Percentiles rank a stretch among this genome's conserved stretches.
Conservation (phyloP, 768 basidiomycete genomes). For the Gymnopilus dilepis region DNA sequence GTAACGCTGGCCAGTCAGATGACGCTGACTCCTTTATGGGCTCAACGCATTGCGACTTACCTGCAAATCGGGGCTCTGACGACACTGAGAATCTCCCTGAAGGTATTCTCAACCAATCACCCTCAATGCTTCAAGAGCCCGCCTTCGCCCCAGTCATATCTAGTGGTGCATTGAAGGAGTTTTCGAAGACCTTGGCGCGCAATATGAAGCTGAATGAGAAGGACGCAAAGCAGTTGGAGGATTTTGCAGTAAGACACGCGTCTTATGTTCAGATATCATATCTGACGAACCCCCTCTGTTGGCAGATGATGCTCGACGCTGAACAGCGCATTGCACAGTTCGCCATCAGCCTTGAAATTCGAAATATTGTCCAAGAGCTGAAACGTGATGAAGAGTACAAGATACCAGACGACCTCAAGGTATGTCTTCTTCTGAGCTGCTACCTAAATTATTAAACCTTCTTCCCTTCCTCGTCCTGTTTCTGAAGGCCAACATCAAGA, state of each 20-base stretch:
- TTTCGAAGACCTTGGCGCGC: not conserved
- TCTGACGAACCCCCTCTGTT: not conserved
- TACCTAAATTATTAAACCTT: no score
- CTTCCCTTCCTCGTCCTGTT: not conserved
- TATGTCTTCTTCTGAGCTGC: not conserved
- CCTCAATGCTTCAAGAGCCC: not conserved
- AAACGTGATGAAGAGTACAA: not conserved
- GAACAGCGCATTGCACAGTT: not conserved
- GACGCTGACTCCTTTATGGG: no score
- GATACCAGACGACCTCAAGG: not conserved
- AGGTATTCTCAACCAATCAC: no score
- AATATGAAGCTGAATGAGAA: not conserved
- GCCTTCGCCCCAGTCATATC: not conserved
- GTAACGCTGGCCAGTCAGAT: no score
- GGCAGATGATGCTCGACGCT: not conserved
- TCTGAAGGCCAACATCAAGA: not conserved
- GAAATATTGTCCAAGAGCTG: not conserved
- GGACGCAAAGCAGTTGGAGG: not conserved
- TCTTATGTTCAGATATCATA: not conserved
- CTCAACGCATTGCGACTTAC: no score
- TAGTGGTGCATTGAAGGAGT: not conserved
- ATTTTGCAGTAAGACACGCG: not conserved
- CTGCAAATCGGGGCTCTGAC: no score
- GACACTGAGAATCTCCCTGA: no score
- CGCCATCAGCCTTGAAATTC: not conserved